Base-by-base conservation (phyloP, 768 basidiomycete species). In the Mycena chlorophos region DNA sequence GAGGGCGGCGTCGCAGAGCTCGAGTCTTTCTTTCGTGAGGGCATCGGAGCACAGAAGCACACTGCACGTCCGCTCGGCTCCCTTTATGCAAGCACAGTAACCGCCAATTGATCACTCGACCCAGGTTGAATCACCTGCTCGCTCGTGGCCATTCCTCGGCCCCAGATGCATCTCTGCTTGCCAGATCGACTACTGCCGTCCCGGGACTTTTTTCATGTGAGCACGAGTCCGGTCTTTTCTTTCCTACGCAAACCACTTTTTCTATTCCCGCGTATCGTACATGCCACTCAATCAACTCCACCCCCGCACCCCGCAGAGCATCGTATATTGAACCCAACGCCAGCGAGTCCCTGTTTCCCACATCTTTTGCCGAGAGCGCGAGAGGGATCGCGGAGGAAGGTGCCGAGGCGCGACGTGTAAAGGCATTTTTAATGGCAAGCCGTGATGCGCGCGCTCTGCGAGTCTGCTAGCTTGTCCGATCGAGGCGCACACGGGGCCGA, bases 1-100 rank as follows among this genome's bases (percentile, higher is more conserved):
- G 85, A 85, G 71, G 84, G 79, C 60, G 82, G 81, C 64, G 84
- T 80, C 72, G 80, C 74, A 64, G 84, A 84, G 69, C 72, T 77
- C 52, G 66, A 73, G 74, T 83, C 84, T 78, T 86, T 86, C 78
- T 86, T 86, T 66, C 49, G 56, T 29, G 81, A 74, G 66, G 23
- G 45, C 45, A 27, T 27, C n/a, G n/a, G n/a, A 19, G 45, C 20
- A 28, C 8, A 22, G 40, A 22, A 17, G 31, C 31, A 34, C 17
- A 34, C 31, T 34, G 31, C 45, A 42, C 8, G 8, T 12, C 8
- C 40, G 40, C 5, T 42, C 40, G 22, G 22, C 22, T 19, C 40
- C 5, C n/a, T 46, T 46, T 46, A 46, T 46, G 23, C 45, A 46
- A 51, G 57, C 63, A 57, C 57, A 47, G 48, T 43, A 39, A 56